Evolutionary conservation across 108 stramenopile species (phyloP).

Genomic region (Cyclotella kingstonii): DNA sequence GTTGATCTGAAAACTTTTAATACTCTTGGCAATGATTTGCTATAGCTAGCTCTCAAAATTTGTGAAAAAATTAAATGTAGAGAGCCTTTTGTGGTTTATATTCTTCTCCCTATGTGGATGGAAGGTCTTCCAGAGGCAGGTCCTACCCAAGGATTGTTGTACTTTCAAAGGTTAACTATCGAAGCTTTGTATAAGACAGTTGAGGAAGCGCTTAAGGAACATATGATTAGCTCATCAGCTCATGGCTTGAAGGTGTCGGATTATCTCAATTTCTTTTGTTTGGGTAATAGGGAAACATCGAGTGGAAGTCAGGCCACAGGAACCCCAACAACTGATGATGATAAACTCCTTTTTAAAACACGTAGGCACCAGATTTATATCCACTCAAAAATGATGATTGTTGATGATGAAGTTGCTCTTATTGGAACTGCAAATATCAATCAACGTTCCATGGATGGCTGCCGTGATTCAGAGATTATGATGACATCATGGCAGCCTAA

Average conservation of each 20-base stretch:
- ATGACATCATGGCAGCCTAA: slow-evolving; percentile 51
- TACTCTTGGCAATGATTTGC: neutral
- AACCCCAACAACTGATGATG: slow-evolving; percentile 27
- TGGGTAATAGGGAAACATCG: slow-evolving; percentile 40
- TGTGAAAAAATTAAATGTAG: slow-evolving; percentile 57
- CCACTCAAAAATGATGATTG: slow-evolving; percentile 72
- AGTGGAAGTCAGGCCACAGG: slow-evolving; percentile 35
- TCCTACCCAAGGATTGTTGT: slow-evolving; percentile 48
- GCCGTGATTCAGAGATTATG: slow-evolving; percentile 60
- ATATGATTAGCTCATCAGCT: slow-evolving; percentile 38
- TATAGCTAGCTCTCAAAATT: slow-evolving; percentile 46
- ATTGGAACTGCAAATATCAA: slow-evolving; percentile 72
- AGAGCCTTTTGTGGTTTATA: slow-evolving; percentile 63
- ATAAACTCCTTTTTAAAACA: slow-evolving; percentile 36
- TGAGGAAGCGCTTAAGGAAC: slow-evolving; percentile 18
- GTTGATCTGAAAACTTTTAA: neutral
- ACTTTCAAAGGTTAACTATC: slow-evolving; percentile 50
- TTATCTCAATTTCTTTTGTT: slow-evolving; percentile 50
- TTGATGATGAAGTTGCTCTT: slow-evolving; percentile 60
- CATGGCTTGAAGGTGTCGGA: slow-evolving; percentile 44
- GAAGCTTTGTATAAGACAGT: slow-evolving; percentile 51
- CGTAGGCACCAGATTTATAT: slow-evolving; percentile 61
- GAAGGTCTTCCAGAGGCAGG: slow-evolving; percentile 49
- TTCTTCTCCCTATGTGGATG: slow-evolving; percentile 60
- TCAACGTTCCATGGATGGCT: slow-evolving; percentile 59